A percentile compares a stretch with the other conserved stretches of the same genome.
Conservation (phyloP, 768 basidiomycete species). For the Mycena polygramma region DNA sequence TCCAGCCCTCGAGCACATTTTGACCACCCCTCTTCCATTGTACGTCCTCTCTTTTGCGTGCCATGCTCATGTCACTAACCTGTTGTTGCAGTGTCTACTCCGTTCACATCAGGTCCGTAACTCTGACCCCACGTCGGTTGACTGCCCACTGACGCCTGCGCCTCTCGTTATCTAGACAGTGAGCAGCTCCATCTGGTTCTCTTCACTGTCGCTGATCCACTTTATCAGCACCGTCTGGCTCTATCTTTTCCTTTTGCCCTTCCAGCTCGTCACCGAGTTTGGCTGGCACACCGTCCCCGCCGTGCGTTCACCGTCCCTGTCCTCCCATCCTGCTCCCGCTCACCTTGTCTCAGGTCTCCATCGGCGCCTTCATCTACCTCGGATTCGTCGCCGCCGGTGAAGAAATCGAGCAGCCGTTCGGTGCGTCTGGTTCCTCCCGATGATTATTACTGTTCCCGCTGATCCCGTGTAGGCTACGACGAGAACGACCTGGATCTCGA, state of each 20-base stretch:
- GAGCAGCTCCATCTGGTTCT: constrained; percentile 30
- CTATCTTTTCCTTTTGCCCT: constrained; percentile 83
- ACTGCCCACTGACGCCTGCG: constrained; percentile 9
- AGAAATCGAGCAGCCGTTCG: constrained; percentile 79
- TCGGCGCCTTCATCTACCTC: constrained; percentile 81
- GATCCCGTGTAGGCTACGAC: constrained; percentile 62
- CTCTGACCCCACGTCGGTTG: not conserved
- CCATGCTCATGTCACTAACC: constrained; percentile 9
- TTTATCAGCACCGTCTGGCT: constrained; percentile 70
- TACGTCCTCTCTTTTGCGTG: constrained; percentile 49
- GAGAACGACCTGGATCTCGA: constrained; percentile 81
- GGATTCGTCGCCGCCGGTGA: constrained; percentile 81
- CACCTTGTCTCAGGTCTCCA: constrained; percentile 48
- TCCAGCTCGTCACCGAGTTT: constrained; percentile 76
- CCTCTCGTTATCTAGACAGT: constrained; percentile 45
- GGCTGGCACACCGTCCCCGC: constrained; percentile 77
- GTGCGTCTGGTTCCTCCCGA: constrained; percentile 46
- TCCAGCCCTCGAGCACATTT: constrained; percentile 67
- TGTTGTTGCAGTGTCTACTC: constrained; percentile 64
- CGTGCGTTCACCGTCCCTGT: constrained; percentile 38
- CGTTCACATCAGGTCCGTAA: constrained; percentile 67
- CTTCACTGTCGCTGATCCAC: not conserved
- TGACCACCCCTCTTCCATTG: constrained; percentile 78
- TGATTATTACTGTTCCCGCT: not conserved
- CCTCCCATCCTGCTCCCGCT: not conserved